Evolutionary conservation across 257 asterid genomes (phyloP), one percentile per base, ranked within the genome.

Genomic region (Handroanthus guayacan): DNA sequence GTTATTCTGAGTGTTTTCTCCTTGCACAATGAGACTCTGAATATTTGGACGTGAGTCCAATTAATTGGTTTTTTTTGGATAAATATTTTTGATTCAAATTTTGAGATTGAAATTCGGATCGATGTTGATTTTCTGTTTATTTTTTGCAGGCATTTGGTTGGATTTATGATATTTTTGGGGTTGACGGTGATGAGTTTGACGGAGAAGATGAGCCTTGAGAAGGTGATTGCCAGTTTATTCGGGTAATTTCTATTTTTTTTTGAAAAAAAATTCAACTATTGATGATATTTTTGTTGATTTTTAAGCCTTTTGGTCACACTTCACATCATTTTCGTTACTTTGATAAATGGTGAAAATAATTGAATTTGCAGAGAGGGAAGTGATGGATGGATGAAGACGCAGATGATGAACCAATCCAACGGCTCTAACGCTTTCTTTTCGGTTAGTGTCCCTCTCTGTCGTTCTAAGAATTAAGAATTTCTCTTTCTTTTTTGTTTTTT

Each of bases 21-120:
- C 13, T 37, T 89, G 86, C 99, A 94, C 83, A 94, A 94, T 45
- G 99, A 94, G 71, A 94, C 97, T 37, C 85, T 94, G 76, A 94
- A 94, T 78, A 84, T 94, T 25, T 94, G 99, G 99, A 92, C 99
- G 97, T 94, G 55, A 83, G 95, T 81, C 31, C 18, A 6, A 61
- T 81, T 43, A 2, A 56, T 18, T 9, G 1, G 12, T 17, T 56
- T 20, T 13, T 10, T 43, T 52, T 17, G 11, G 12, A 10, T 17
- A 2, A 13, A 57, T 1, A 13, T 12, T 62, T 62, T 7, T 11
- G 64, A 9, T 63, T 6, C 11, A 14, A 47, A 45, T 55, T 36
- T 61, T 0, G 31, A 5, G 58, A 41, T 67, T 45, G 37, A 50
- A 14, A 4, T 51, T 41, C 12, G n/a, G 31, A 25, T 25, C 31